phyloP scores from a whole-genome alignment of 2,329 filamentous ascomycete species.

The Trichoderma hamatum region DNA sequence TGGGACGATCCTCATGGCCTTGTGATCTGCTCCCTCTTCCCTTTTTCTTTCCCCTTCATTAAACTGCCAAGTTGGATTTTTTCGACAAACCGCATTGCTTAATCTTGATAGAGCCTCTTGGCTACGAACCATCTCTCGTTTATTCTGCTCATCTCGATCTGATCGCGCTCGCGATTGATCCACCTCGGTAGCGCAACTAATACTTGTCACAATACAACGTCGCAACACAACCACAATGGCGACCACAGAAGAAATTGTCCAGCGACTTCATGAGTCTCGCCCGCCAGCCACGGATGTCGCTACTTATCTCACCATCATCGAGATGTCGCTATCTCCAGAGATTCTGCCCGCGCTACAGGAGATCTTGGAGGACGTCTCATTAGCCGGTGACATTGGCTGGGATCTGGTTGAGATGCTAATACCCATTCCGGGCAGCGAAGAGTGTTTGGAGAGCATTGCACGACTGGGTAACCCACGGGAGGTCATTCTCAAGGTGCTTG shows the following conservation, averaged over 20 bases:
- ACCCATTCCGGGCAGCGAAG: slow-evolving; percentile 66
- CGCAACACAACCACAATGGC: slow-evolving; percentile 34
- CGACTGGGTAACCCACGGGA: slow-evolving; percentile 79
- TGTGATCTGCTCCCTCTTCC: slow-evolving; percentile 2
- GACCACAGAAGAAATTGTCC: slow-evolving; percentile 45
- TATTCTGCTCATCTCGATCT: not conserved
- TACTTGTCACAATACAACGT: not conserved
- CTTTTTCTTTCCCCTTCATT: not conserved
- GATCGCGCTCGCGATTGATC: not conserved
- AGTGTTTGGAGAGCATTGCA: slow-evolving; percentile 74
- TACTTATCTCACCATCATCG: slow-evolving; percentile 77
- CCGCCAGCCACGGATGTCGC: slow-evolving; percentile 65
- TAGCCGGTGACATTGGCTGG: slow-evolving; percentile 81
- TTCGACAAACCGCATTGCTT: not conserved
- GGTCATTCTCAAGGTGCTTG: slow-evolving; percentile 78
- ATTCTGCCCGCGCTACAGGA: slow-evolving; percentile 69
- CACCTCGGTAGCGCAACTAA: not conserved
- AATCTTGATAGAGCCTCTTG: not conserved
- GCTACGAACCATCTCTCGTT: not conserved
- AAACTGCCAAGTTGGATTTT: not conserved
- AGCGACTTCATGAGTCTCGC: slow-evolving; percentile 52
- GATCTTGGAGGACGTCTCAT: slow-evolving; percentile 66
- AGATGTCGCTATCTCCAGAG: slow-evolving; percentile 69
- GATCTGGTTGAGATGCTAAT: slow-evolving; percentile 78
- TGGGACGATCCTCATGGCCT: not conserved